Percentiles rank a stretch among this genome's conserved stretches.
These are phyloP conservation scores for Aspergillus ustus DNA, from an alignment of 2,329 filamentous ascomycete genomes.

Conservation along the genomic window DNA sequence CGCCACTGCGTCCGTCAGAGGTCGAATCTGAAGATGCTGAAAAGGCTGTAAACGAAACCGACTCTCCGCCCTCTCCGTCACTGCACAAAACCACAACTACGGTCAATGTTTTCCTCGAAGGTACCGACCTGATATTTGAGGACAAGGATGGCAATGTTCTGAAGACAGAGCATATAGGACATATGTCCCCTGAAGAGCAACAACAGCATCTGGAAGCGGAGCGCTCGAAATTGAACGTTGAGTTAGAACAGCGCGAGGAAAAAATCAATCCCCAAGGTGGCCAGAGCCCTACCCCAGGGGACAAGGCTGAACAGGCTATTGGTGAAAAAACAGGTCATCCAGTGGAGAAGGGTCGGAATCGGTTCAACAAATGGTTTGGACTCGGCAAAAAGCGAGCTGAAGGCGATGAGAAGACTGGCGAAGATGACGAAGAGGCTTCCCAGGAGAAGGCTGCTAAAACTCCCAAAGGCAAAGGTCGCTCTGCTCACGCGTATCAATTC, in stretches of 20 bases:
- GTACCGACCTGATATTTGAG: constrained; percentile 77
- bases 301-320: constrained; percentile 46
- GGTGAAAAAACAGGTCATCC: constrained; percentile 41
- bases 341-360: constrained; percentile 50
- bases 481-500: constrained; percentile 69
- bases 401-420: constrained; percentile 31
- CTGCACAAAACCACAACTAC: constrained; percentile 33
- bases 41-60: constrained; percentile 26
- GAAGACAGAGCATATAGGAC: constrained; percentile 60
- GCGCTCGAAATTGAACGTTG: constrained; percentile 58
- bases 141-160: constrained; percentile 87
- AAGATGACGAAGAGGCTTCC: constrained; percentile 20
- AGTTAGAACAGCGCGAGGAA: constrained; percentile 44
- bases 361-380: constrained; percentile 52
- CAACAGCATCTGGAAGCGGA: constrained; percentile 60
- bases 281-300: constrained; percentile 44
- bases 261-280: constrained; percentile 50
- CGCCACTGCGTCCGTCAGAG: constrained; percentile 59
- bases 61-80: constrained; percentile 3
- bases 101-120: constrained; percentile 80
- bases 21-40: constrained; percentile 31
- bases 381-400: constrained; percentile 40
- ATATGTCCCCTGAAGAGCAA: constrained; percentile 61
- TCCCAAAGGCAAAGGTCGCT: constrained; percentile 49
- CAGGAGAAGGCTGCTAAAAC: constrained; percentile 25